Conservation (phyloP, 768 basidiomycete genomes). For the Cantharellus cinnabarinus region DNA sequence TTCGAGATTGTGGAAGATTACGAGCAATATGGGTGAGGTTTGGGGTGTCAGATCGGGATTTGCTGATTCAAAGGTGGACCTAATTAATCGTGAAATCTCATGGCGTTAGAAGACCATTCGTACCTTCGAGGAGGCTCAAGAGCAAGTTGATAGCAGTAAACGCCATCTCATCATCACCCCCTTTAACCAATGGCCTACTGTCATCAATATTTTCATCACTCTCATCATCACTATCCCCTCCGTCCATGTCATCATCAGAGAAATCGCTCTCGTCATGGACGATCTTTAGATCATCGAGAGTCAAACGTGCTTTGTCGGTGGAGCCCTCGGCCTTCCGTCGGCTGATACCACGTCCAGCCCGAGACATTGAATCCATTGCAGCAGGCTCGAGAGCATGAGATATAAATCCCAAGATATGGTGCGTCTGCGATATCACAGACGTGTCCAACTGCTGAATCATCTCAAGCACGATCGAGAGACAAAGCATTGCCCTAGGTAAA, state of each 20-base stretch:
- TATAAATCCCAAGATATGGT: constrained; percentile 63
- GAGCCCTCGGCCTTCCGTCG: constrained; percentile 12
- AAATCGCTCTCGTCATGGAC: constrained; percentile 21
- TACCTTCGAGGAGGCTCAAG: constrained; percentile 75
- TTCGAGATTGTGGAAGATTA: constrained; percentile 49
- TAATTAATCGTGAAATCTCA: constrained; percentile 11
- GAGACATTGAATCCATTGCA: not conserved
- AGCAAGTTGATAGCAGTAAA: constrained; percentile 64
- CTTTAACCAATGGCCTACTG: constrained; percentile 33
- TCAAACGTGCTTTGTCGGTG: constrained; percentile 9
- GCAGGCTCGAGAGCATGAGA: constrained; percentile 47
- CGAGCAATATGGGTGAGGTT: constrained; percentile 41
- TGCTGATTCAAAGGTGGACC: not conserved
- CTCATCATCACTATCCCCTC: constrained; percentile 31
- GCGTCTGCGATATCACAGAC: constrained; percentile 41
- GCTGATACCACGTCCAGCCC: not conserved
- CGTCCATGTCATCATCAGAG: constrained; percentile 19
- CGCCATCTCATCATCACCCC: constrained; percentile 31
- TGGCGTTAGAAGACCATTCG: not conserved
- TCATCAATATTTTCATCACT: constrained; percentile 18
- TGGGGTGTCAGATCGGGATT: constrained; percentile 42
- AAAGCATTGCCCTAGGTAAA: constrained; percentile 32
- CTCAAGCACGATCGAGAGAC: constrained; percentile 62
- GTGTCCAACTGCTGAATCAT: constrained; percentile 53
- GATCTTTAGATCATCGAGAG: constrained; percentile 17